Evolutionary conservation across 2,329 filamentous ascomycete genomes (phyloP).

Genomic region (Biscogniauxia marginata): DNA sequence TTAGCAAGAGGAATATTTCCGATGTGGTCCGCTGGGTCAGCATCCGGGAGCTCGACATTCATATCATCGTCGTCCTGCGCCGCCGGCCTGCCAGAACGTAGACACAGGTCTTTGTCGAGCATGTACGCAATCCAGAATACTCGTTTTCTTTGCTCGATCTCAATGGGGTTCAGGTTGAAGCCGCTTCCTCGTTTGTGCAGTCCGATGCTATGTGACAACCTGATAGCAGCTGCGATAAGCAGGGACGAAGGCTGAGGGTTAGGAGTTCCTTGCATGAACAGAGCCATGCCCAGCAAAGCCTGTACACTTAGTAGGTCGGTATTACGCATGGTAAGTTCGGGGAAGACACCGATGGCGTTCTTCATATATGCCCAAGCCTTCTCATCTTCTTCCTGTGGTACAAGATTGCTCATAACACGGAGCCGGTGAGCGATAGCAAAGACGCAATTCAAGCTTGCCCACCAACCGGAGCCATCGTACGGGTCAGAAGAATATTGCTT

Average conservation of each 20-base stretch:
- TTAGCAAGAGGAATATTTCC: constrained; percentile 90
- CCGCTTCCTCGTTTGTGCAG: constrained; percentile 90
- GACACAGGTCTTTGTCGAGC: constrained; percentile 62
- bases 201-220: constrained; percentile 89
- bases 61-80: constrained; percentile 70
- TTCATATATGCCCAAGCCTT: constrained; percentile 96
- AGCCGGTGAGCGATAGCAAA: constrained; percentile 91
- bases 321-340: constrained; percentile 92
- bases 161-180: constrained; percentile 89
- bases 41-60: constrained; percentile 93
- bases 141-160: constrained; percentile 80
- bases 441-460: constrained; percentile 93
- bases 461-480: constrained; percentile 95
- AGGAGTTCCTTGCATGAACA: constrained; percentile 94
- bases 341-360: constrained; percentile 91
- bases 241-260: constrained; percentile 95
- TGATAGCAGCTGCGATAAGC: constrained; percentile 84
- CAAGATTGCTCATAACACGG: constrained; percentile 91
- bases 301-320: constrained; percentile 94
- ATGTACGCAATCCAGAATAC: constrained; percentile 68
- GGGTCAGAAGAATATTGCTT: constrained; percentile 90
- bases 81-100: constrained; percentile 58
- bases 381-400: constrained; percentile 85
- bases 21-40: constrained; percentile 86
- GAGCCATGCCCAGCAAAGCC: constrained; percentile 85